Percentiles rank a stretch among this genome's conserved stretches.
Conservation (phyloP, 2,329 filamentous ascomycete species). For the Colletotrichum sp. region DNA sequence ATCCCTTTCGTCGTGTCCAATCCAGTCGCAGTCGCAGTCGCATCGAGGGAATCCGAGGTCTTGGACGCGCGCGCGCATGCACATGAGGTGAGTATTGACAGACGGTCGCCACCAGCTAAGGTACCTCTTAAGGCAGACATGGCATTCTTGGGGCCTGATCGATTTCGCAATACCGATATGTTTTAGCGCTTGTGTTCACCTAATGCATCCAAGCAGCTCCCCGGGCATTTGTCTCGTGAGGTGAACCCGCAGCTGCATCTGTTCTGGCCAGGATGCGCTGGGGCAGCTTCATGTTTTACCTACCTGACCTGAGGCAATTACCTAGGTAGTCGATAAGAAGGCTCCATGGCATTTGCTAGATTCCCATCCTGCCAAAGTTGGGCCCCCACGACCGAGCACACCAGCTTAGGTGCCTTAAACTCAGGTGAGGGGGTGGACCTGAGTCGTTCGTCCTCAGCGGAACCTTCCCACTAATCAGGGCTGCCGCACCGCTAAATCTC, state of each 20-base stretch:
- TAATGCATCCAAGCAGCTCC: not conserved
- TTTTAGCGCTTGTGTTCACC: not conserved
- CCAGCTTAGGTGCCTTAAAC: not conserved
- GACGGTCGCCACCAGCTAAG: not conserved
- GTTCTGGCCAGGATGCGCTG: not conserved
- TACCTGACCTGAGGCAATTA: not conserved
- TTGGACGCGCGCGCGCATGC: not conserved
- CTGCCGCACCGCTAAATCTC: slow-evolving; percentile 9
- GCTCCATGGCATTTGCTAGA: slow-evolving; percentile 2
- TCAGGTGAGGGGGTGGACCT: not conserved
- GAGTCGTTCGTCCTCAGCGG: not conserved
- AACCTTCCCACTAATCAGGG: slow-evolving; percentile 13
- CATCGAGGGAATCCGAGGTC: not conserved
- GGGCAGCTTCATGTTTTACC: not conserved
- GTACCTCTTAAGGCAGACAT: not conserved
- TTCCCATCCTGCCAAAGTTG: slow-evolving; percentile 1
- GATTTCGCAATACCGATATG: not conserved
- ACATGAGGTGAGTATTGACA: not conserved
- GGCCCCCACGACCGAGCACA: not conserved
- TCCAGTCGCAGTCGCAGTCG: not conserved
- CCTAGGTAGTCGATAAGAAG: not conserved
- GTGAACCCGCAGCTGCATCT: not conserved
- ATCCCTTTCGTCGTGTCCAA: not conserved
- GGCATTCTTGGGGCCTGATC: not conserved
- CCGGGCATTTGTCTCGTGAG: not conserved